phyloP scores from a whole-genome alignment of 192 early-diverging fungal genomes.

The Tieghemiomyces parasiticus region DNA sequence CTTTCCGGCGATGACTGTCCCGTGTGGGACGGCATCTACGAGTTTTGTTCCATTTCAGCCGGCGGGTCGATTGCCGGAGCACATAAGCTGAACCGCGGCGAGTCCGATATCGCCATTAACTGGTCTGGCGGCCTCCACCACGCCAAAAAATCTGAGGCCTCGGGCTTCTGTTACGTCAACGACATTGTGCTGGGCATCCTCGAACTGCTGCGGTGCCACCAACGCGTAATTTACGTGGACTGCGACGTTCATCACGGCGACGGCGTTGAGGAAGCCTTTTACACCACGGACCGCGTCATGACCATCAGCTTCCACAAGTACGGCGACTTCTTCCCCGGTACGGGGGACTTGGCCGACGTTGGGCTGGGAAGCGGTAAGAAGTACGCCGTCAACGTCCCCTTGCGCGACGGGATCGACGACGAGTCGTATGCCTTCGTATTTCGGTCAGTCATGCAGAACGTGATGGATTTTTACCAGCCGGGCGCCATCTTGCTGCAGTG shows the following conservation, averaged over 20 bases:
- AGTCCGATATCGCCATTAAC: conserved; percentile 84
- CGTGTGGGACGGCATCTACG: conserved; percentile 88
- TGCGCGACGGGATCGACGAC: conserved; percentile 92
- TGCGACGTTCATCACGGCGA: conserved; percentile 99
- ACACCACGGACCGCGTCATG: conserved; percentile 99
- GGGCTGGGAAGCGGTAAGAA: conserved; percentile 79
- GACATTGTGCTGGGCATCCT: conserved; percentile 92
- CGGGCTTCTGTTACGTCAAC: conserved; percentile 97
- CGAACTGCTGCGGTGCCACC: conserved; percentile 73
- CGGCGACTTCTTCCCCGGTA: conserved; percentile 97
- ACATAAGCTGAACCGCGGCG: conserved; percentile 62
- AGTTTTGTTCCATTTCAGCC: conserved; percentile 80
- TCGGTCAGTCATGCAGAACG: conserved; percentile 61
- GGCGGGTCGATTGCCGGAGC: conserved; percentile 92
- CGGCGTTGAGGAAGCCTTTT: conserved; percentile 98
- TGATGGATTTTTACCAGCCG: conserved; percentile 91
- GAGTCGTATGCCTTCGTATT: conserved; percentile 81
- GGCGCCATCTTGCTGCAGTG: conserved; percentile 86
- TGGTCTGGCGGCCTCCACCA: conserved; percentile 96
- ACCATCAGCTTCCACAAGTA: conserved; percentile 98
- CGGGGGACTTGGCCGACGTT: conserved; percentile 88
- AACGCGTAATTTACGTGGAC: conserved; percentile 92
- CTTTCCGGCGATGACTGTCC: conserved; percentile 91
- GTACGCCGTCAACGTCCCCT: conserved; percentile 92
- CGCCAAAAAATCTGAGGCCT: conserved; percentile 91